Evolutionary conservation across 257 asterid species (phyloP), one percentile per base, ranked within the genome.

Genomic region (Nemophila menziesii): DNA sequence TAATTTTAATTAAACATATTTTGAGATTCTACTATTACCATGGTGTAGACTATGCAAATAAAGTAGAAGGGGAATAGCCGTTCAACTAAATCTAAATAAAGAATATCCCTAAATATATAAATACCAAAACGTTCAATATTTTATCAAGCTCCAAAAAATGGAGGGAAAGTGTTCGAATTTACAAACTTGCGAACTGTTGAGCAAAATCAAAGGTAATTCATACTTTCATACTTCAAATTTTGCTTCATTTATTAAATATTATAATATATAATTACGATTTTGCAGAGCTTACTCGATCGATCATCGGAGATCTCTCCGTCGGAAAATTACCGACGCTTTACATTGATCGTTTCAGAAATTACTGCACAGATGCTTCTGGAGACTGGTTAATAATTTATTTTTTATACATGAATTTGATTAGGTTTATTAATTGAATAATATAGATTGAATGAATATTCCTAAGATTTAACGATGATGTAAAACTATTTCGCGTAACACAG

Each of bases 201-300:
- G 66, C 54, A 70, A 66, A 71, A 68, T 86, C 49, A 49, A 60
- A 56, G 83, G 96, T 71, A 54, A 16, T 29, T 8, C 4, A 14
- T 15, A 39, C 16, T 33, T 13, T 29, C 36, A n/a, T n/a, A n/a
- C n/a, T n/a, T n/a, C n/a, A n/a, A n/a, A n/a, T 29, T 29, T 29
- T 29, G 36, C 36, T 29, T 7, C 36, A 29, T 29, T 29, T 5
- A 29, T 2, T 5, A 29, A 29, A 29, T 7, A 26, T 26, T 26
- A 5, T 26, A 26, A 26, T 26, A 5, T 26, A 5, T 13, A 29
- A 2, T 29, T 2, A 29, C 12, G 36, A 39, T 33, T 37, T 48
- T 51, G 71, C 71, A 87, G 97, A 72, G 48, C 33, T 80, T 26
- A 78, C 92, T 50, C 68, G 74, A 44, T 87, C 83, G 11, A 62